Conservation (phyloP, 1,284 basidiomycete genomes). For the Ceratobasidium sp. region DNA sequence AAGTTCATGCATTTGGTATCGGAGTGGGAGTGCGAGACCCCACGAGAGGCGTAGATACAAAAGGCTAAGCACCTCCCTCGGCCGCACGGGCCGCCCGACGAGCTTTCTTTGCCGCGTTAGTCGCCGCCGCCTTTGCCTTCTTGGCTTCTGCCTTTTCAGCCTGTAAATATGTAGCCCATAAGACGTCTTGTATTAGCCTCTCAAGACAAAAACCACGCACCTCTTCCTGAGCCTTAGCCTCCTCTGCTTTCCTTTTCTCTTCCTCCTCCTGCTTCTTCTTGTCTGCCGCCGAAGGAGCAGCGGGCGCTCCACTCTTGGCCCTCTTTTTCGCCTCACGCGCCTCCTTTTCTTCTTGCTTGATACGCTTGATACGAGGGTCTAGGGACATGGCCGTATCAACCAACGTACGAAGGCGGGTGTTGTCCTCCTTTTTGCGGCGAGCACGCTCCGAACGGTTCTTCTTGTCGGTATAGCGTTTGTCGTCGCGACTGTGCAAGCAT, state of each 20-base stretch:
- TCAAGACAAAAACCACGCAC: slow-evolving; percentile 61
- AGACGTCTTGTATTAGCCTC: not conserved
- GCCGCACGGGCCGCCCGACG: slow-evolving; percentile 65
- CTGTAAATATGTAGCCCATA: slow-evolving; percentile 49
- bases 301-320: slow-evolving; percentile 58
- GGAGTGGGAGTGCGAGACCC: not conserved
- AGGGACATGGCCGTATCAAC: slow-evolving; percentile 88
- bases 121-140: slow-evolving; percentile 84
- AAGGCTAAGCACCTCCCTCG: slow-evolving; percentile 42
- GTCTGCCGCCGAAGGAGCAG: slow-evolving; percentile 60
- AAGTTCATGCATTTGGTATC: not conserved
- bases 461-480: slow-evolving; percentile 99
- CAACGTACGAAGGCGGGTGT: slow-evolving; percentile 84
- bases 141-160: slow-evolving; percentile 80
- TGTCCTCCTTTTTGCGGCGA: slow-evolving; percentile 98
- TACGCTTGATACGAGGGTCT: slow-evolving; percentile 97
- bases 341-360: slow-evolving; percentile 97
- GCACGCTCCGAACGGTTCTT: slow-evolving; percentile 99
- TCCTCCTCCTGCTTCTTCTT: slow-evolving; percentile 79
- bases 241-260: slow-evolving; percentile 77
- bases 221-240: slow-evolving; percentile 72
- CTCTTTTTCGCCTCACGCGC: slow-evolving; percentile 93
- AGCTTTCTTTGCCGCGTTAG: slow-evolving; percentile 97
- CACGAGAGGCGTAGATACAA: not conserved
- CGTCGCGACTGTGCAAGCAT: slow-evolving; percentile 77